phyloP scores from a whole-genome alignment of 148 eudicot genomes.

The Chenopodium suecicum region DNA sequence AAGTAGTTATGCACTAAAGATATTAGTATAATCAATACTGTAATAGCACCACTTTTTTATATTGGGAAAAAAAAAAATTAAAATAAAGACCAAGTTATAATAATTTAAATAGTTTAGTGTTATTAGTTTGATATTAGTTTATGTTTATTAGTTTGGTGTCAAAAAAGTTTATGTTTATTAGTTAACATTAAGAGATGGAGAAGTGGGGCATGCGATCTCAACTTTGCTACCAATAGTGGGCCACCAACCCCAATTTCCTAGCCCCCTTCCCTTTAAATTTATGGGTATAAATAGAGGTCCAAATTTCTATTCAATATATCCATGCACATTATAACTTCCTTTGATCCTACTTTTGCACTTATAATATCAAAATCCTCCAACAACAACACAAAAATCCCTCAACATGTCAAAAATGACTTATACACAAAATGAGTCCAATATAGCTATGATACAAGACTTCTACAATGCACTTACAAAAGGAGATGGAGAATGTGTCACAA shows the following conservation, averaged over 20 bases:
- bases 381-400: not conserved
- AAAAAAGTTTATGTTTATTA: not conserved
- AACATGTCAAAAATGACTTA: slow-evolving; percentile 11
- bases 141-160: not conserved
- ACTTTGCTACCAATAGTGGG: not conserved
- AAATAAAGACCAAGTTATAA: too few relatives aligned
- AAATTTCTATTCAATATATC: not conserved
- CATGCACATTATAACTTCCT: slow-evolving; percentile 2
- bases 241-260: not conserved
- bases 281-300: slow-evolving; percentile 13
- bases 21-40: not conserved
- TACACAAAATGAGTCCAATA: slow-evolving; percentile 28
- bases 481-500: slow-evolving; percentile 31
- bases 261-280: not conserved
- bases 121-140: too few relatives aligned
- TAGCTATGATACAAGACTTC: slow-evolving; percentile 41
- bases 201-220: slow-evolving; percentile 9
- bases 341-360: not conserved
- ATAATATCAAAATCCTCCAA: not conserved
- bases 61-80: too few relatives aligned
- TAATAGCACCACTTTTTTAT: too few relatives aligned
- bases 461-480: slow-evolving; percentile 52
- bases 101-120: too few relatives aligned
- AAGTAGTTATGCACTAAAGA: not conserved
- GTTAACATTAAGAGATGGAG: not conserved